Conservation (phyloP, 2,329 filamentous ascomycete genomes). For the Aspergillus unguis region DNA sequence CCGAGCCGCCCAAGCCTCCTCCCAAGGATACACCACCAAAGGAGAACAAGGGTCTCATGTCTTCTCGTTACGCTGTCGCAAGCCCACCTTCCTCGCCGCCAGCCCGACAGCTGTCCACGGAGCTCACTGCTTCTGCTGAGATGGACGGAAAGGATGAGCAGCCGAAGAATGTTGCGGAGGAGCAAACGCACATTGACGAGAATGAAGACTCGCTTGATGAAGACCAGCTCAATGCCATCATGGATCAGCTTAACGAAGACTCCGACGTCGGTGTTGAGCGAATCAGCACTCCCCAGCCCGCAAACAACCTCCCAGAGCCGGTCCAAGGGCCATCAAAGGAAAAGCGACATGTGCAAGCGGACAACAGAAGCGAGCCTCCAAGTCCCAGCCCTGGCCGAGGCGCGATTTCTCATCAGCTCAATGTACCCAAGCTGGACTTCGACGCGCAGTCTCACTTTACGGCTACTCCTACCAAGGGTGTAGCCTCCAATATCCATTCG, state of each 20-base stretch:
- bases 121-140: slow-evolving; percentile 11
- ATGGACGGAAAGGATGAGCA: slow-evolving; percentile 6
- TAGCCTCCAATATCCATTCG: slow-evolving; percentile 54
- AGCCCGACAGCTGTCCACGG: slow-evolving; percentile 15
- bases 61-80: slow-evolving; percentile 34
- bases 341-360: slow-evolving; percentile 50
- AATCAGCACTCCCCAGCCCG: slow-evolving; percentile 35
- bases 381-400: slow-evolving; percentile 67
- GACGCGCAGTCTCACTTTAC: slow-evolving; percentile 43
- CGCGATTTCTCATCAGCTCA: slow-evolving; percentile 46
- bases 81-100: slow-evolving; percentile 24
- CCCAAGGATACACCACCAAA: slow-evolving; percentile 19
- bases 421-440: slow-evolving; percentile 37
- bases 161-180: slow-evolving; percentile 8
- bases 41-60: slow-evolving; percentile 29
- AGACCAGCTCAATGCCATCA: slow-evolving; percentile 85
- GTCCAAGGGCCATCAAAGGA: slow-evolving; percentile 52
- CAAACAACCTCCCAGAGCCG: slow-evolving; percentile 28
- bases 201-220: slow-evolving; percentile 37
- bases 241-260: slow-evolving; percentile 76
- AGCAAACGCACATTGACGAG: slow-evolving; percentile 18
- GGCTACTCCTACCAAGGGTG: slow-evolving; percentile 60
- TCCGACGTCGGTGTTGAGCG: slow-evolving; percentile 73
- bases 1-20: slow-evolving; percentile 13
- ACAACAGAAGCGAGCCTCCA: slow-evolving; percentile 64